Percentiles rank a stretch among this genome's conserved stretches.
These are phyloP conservation scores for Leptographium wingfieldii DNA, from an alignment of 2,329 filamentous ascomycete genomes.

Conservation along the genomic window DNA sequence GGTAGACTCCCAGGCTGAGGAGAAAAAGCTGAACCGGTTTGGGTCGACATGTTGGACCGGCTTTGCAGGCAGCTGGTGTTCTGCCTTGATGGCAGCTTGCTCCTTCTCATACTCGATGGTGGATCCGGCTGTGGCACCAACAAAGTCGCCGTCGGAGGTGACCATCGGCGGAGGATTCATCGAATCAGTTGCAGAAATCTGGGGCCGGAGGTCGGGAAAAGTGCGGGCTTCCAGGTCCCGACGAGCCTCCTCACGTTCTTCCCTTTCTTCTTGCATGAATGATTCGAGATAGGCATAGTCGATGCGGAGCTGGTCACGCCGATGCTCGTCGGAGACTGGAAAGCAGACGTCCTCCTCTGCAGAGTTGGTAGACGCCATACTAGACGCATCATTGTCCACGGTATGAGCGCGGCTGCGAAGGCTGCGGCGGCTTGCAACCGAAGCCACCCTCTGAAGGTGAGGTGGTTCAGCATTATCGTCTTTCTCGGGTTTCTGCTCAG, in stretches of 20 bases:
- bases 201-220: constrained; percentile 49
- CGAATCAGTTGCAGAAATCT: constrained; percentile 16
- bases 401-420: constrained; percentile 44
- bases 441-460: constrained; percentile 57
- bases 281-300: constrained; percentile 92
- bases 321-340: constrained; percentile 55
- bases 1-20: constrained; percentile 84
- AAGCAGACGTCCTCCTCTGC: constrained; percentile 86
- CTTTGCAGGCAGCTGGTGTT: constrained; percentile 18
- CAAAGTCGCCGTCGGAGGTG: constrained; percentile 43
- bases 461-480: constrained; percentile 32
- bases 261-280: constrained; percentile 58
- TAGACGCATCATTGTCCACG: constrained; percentile 46
- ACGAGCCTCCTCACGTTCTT: constrained; percentile 35
- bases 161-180: constrained; percentile 25
- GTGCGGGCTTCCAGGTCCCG: constrained; percentile 35
- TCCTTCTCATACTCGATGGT: constrained; percentile 36
- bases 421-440: constrained; percentile 37
- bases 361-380: constrained; percentile 52
- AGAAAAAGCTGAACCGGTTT: constrained; percentile 93
- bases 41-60: constrained; percentile 36
- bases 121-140: constrained; percentile 37
- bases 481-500: constrained; percentile 27
- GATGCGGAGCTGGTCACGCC: constrained; percentile 64
- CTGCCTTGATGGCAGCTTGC: constrained; percentile 22